phyloP scores from a whole-genome alignment of 2,329 filamentous ascomycete species.

The Daldinia sp. region DNA sequence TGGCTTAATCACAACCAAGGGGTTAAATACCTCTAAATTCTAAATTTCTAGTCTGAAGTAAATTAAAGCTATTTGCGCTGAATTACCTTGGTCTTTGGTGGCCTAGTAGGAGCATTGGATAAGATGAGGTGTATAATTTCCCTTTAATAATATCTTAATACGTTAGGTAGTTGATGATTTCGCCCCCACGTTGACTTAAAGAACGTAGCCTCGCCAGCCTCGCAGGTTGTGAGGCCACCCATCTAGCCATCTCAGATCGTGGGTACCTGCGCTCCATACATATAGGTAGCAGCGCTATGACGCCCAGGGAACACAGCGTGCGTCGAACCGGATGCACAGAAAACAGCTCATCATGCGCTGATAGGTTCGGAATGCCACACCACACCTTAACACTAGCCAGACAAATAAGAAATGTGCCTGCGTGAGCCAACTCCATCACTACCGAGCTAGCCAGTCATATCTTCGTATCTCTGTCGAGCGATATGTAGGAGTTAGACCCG shows the following conservation, averaged over 20 bases:
- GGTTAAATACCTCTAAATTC: background rate
- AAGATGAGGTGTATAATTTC: constrained; percentile 9
- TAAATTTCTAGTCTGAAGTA: background rate
- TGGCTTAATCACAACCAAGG: background rate
- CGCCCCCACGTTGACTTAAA: constrained; percentile 25
- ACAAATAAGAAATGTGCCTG: constrained; percentile 37
- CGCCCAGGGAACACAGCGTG: constrained; percentile 26
- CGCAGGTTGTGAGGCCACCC: constrained; percentile 40
- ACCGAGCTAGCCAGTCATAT: constrained; percentile 37
- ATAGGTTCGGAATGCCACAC: constrained; percentile 32
- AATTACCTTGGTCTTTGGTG: background rate
- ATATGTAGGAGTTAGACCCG: constrained; percentile 35
- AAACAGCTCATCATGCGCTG: constrained; percentile 14
- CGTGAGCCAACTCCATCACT: constrained; percentile 38
- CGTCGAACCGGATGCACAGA: constrained; percentile 30
- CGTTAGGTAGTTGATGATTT: constrained; percentile 17
- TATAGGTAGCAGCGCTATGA: constrained; percentile 17
- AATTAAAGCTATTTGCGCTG: background rate
- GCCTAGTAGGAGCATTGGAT: constrained; percentile 1
- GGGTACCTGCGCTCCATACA: constrained; percentile 26
- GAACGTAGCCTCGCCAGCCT: constrained; percentile 37
- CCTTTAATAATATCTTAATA: constrained; percentile 6
- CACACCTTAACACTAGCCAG: constrained; percentile 20
- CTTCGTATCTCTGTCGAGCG: constrained; percentile 30
- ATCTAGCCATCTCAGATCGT: constrained; percentile 24